These are phyloP conservation scores for Fusarium fujikuroi DNA, from an alignment of 2,329 filamentous ascomycete genomes.

Conservation along the genomic window DNA sequence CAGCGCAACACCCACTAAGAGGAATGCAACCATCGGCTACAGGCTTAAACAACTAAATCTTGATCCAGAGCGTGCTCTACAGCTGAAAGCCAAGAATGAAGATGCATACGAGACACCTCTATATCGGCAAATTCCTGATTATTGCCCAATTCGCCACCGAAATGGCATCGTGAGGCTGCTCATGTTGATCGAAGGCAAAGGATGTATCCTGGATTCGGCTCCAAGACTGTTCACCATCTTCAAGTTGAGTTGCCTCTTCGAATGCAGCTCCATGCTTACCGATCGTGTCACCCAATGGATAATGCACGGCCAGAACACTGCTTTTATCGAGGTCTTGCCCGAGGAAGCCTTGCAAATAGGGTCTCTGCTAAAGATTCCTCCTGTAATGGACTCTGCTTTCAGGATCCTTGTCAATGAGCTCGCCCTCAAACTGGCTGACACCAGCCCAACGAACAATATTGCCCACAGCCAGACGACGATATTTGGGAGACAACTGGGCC, in stretches of 20 bases:
- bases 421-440: slow-evolving; percentile 58
- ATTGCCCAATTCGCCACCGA: slow-evolving; percentile 72
- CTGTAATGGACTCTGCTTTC: slow-evolving; percentile 62
- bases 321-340: slow-evolving; percentile 71
- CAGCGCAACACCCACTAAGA: too few relatives aligned
- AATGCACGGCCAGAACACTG: slow-evolving; percentile 61
- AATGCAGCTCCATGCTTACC: slow-evolving; percentile 58
- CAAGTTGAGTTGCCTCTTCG: slow-evolving; percentile 68
- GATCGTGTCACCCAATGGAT: slow-evolving; percentile 69
- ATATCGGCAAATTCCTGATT: slow-evolving; percentile 62
- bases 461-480: slow-evolving; percentile 44
- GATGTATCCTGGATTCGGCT: slow-evolving; percentile 70
- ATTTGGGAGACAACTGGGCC: slow-evolving; percentile 60
- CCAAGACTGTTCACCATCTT: slow-evolving; percentile 74
- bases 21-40: not conserved
- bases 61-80: slow-evolving; percentile 18
- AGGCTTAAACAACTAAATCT: not conserved
- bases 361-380: slow-evolving; percentile 55
- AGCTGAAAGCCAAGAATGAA: slow-evolving; percentile 38
- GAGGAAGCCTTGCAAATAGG: slow-evolving; percentile 70
- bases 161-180: slow-evolving; percentile 72
- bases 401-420: slow-evolving; percentile 71
- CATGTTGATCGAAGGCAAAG: slow-evolving; percentile 64
- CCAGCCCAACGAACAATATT: not conserved
- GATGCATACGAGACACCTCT: slow-evolving; percentile 41